Evolutionary conservation across 257 asterid genomes (phyloP).

Genomic region (Gentiana macrophylla): DNA sequence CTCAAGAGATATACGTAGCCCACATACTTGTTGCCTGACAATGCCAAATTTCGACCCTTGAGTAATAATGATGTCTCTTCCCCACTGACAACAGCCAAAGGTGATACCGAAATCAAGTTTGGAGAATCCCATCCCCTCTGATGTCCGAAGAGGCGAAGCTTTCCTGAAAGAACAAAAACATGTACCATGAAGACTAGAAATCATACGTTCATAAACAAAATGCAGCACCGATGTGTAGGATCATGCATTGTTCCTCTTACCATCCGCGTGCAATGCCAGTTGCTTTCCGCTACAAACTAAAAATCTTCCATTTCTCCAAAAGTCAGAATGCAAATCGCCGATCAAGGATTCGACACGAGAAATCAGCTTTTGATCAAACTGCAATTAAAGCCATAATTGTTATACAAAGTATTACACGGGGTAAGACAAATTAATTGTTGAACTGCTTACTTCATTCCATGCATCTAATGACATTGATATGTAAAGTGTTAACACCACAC

Average conservation of each 20-base stretch:
- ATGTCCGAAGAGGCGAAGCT: constrained; percentile 43
- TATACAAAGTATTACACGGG: constrained; percentile 8
- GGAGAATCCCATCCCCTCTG: constrained; percentile 43
- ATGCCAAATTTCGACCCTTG: constrained; percentile 43
- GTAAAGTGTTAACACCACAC: constrained; percentile 66
- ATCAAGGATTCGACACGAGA: constrained; percentile 42
- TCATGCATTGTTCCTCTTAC: constrained; percentile 15
- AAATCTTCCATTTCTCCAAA: constrained; percentile 69
- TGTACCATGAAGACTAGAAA: constrained; percentile 4
- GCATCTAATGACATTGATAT: constrained; percentile 56
- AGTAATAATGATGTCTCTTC: constrained; percentile 57
- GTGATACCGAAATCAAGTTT: constrained; percentile 54
- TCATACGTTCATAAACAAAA: neutral
- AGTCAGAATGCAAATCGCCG: constrained; percentile 37
- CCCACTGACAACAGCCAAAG: constrained; percentile 71
- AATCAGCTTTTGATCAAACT: constrained; percentile 64
- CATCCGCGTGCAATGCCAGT: constrained; percentile 54
- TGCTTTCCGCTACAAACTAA: constrained; percentile 51
- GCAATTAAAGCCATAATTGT: constrained; percentile 17
- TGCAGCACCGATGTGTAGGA: too few species aligned
- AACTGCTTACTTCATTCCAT: constrained; percentile 74
- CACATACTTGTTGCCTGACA: constrained; percentile 53
- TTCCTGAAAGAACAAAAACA: constrained; percentile 35
- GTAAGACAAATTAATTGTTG: neutral
- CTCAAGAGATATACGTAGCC: neutral